phyloP scores from a whole-genome alignment of 352 stramenopile species.

The Phytophthora sp. region DNA sequence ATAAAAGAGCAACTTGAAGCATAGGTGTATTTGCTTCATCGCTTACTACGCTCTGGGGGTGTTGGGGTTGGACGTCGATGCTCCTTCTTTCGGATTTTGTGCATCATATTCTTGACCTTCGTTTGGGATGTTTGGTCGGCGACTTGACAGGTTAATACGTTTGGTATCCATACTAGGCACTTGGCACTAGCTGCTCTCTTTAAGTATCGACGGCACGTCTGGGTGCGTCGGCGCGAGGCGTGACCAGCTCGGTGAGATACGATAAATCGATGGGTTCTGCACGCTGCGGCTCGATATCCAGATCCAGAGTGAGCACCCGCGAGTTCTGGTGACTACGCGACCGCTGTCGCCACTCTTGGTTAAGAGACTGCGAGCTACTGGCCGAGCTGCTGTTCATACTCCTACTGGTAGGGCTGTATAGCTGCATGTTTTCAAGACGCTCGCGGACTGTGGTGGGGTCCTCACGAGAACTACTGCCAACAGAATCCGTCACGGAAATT shows the following conservation, averaged over 20 bases:
- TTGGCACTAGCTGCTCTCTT: slow-evolving; percentile 7
- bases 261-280: slow-evolving; percentile 50
- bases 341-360: slow-evolving; percentile 20
- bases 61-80: slow-evolving; percentile 15
- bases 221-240: slow-evolving; percentile 31
- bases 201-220: slow-evolving; percentile 40
- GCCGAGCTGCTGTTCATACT: slow-evolving; percentile 21
- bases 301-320: slow-evolving; percentile 30
- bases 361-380: slow-evolving; percentile 25
- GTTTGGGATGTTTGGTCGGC: slow-evolving; percentile 4
- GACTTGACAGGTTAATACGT: slow-evolving; percentile 26
- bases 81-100: slow-evolving; percentile 28
- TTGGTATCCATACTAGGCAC: slow-evolving; percentile 19
- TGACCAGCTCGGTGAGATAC: slow-evolving; percentile 55
- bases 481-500: slow-evolving; percentile 46
- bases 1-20: neutral
- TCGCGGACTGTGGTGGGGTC: slow-evolving; percentile 25
- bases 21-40: slow-evolving; percentile 29
- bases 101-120: neutral
- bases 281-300: slow-evolving; percentile 31
- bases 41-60: slow-evolving; percentile 23
- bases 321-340: slow-evolving; percentile 19
- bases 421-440: slow-evolving; percentile 25
- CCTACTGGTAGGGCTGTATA: slow-evolving; percentile 28
- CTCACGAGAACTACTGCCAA: slow-evolving; percentile 35